Evolutionary conservation across 768 basidiomycete species (phyloP).

Genomic region (Kwoniella newhampshirensis): DNA sequence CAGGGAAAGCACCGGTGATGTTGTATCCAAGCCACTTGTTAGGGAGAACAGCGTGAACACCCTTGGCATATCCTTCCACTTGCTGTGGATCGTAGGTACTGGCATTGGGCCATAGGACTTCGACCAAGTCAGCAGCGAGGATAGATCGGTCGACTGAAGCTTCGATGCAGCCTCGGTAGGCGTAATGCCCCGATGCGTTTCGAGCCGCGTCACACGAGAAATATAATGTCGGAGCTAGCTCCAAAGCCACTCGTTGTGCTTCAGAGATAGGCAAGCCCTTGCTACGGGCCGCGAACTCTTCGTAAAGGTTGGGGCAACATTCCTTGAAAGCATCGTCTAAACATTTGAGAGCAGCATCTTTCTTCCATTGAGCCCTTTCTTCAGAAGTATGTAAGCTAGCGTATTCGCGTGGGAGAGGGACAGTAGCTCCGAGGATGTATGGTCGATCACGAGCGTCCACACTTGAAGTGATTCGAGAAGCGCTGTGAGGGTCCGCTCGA

Average conservation of each 20-base stretch:
- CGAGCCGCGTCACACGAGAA: constrained; percentile 20
- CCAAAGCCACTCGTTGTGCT: background rate
- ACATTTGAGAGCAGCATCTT: constrained; percentile 42
- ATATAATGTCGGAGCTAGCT: constrained; percentile 12
- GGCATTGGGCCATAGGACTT: constrained; percentile 23
- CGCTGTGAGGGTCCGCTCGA: constrained; percentile 87
- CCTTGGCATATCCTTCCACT: constrained; percentile 8
- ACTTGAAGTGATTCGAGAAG: constrained; percentile 76
- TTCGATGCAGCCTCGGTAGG: constrained; percentile 25
- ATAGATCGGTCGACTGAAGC: constrained; percentile 19
- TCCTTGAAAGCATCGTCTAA: constrained; percentile 28
- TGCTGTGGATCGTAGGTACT: background rate
- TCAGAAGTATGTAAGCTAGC: constrained; percentile 66
- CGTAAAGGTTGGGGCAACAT: constrained; percentile 11
- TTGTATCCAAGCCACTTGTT: constrained; percentile 35
- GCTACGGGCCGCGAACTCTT: no score
- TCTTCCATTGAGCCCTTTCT: constrained; percentile 66
- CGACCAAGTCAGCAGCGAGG: constrained; percentile 6
- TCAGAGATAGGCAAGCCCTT: no score
- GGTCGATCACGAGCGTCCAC: constrained; percentile 78
- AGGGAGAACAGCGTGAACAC: constrained; percentile 15
- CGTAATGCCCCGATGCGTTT: constrained; percentile 21
- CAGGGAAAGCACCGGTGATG: constrained; percentile 20
- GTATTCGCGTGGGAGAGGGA: constrained; percentile 52
- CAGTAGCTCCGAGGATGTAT: constrained; percentile 55